phyloP scores from a whole-genome alignment of 768 basidiomycete species.

The Tylopilus plumbeoviolaceoides region DNA sequence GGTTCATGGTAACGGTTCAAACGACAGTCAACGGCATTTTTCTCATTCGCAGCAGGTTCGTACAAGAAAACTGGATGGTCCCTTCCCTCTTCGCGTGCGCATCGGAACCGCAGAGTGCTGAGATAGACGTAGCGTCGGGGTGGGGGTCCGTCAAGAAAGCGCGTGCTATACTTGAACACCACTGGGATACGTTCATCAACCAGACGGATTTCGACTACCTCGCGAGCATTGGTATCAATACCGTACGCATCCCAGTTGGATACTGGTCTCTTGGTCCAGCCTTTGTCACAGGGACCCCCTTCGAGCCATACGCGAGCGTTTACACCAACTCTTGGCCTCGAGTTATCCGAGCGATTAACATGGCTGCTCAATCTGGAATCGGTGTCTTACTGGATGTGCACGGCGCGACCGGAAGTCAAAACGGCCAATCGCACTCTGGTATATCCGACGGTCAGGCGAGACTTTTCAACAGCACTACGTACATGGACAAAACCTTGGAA shows the following conservation, averaged over 20 bases:
- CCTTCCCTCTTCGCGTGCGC: conserved; percentile 63
- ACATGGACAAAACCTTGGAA: conserved; percentile 37
- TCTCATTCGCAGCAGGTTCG: conserved; percentile 45
- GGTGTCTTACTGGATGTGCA: conserved; percentile 55
- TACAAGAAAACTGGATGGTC: conserved; percentile 73
- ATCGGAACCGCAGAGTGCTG: conserved; percentile 44
- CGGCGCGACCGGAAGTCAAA: conserved; percentile 49
- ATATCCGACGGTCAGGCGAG: conserved; percentile 39
- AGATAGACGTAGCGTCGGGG: conserved; percentile 64
- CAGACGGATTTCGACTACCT: conserved; percentile 66
- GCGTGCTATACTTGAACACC: conserved; percentile 54
- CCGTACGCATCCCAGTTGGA: conserved; percentile 61
- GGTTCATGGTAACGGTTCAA: conserved; percentile 14
- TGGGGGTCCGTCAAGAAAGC: conserved; percentile 37
- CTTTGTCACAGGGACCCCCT: conserved; percentile 35
- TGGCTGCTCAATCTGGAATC: conserved; percentile 37
- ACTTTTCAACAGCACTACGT: conserved; percentile 34
- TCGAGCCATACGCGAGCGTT: conserved; percentile 38
- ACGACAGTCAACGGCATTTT: no score
- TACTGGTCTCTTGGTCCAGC: conserved; percentile 38
- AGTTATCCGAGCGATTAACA: conserved; percentile 40
- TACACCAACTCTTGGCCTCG: conserved; percentile 39
- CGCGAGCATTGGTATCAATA: conserved; percentile 51
- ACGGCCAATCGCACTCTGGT: conserved; percentile 31
- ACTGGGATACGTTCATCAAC: conserved; percentile 73